Percentiles rank a stretch among this genome's conserved stretches.
Evolutionary conservation across 495 filamentous ascomycete genomes (phyloP).

Genomic region (Penicillium fimorum): DNA sequence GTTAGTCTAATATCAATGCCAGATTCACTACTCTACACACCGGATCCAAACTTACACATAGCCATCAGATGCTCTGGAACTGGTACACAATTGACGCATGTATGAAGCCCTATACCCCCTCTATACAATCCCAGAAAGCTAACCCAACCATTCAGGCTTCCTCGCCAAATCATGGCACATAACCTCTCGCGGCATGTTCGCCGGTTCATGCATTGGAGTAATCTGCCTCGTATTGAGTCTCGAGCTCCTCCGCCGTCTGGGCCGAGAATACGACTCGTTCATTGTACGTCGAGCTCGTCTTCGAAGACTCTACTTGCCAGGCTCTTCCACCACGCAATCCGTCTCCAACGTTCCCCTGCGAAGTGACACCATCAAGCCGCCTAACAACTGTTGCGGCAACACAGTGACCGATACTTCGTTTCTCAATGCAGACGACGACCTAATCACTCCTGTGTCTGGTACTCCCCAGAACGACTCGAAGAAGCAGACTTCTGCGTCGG

Average conservation of each 20-base stretch:
- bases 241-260: conserved; percentile 59
- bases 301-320: conserved; percentile 17
- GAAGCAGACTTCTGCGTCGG: not conserved
- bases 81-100: conserved; percentile 70
- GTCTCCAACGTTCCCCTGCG: not conserved
- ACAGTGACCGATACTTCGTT: not conserved
- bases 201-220: conserved; percentile 68
- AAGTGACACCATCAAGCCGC: not conserved
- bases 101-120: conserved; percentile 18
- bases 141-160: conserved; percentile 47
- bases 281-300: conserved; percentile 46
- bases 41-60: conserved; percentile 5
- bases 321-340: not conserved
- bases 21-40: not conserved
- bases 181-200: conserved; percentile 59
- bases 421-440: conserved; percentile 1
- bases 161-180: conserved; percentile 65
- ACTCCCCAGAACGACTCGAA: not conserved
- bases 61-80: conserved; percentile 69
- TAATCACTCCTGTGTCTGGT: conserved; percentile 7
- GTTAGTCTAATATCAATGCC: conserved; percentile 22
- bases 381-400: conserved; percentile 4
- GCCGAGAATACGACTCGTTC: conserved; percentile 60
- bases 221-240: conserved; percentile 61
- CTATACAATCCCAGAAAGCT: conserved; percentile 9